Conservation (phyloP, 257 asterid species). For the Solanum ossicruentum region DNA sequence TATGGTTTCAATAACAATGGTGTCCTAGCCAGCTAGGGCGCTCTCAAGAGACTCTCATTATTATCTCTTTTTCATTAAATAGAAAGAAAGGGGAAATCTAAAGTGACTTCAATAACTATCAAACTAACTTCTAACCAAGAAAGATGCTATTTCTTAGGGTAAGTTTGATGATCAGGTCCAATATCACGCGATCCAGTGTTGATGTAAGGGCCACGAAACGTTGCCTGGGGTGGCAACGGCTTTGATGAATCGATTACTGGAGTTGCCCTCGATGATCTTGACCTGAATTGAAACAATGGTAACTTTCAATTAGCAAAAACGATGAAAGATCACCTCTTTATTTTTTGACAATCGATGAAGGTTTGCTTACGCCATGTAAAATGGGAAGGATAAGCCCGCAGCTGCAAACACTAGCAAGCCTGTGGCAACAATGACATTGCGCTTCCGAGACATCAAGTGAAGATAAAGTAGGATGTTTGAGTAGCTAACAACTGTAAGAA, state of each 20-base stretch:
- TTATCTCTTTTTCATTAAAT: not conserved
- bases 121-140: not conserved
- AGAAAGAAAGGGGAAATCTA: not conserved
- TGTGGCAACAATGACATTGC: constrained; percentile 62
- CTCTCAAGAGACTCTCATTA: not conserved
- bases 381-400: constrained; percentile 85
- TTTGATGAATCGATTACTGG: constrained; percentile 92
- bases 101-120: not conserved
- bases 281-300: constrained; percentile 17
- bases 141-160: constrained; percentile 46
- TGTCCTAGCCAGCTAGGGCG: not conserved
- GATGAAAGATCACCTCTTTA: not conserved
- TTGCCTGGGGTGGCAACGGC: constrained; percentile 91
- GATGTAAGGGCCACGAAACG: constrained; percentile 89
- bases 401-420: constrained; percentile 76
- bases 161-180: constrained; percentile 68
- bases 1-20: not conserved
- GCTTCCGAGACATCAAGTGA: constrained; percentile 56
- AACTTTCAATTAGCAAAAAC: not conserved
- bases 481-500: constrained; percentile 10
- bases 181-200: constrained; percentile 92
- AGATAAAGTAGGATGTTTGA: not conserved
- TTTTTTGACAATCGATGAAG: not conserved
- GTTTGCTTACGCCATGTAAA: constrained; percentile 86
- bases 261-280: constrained; percentile 42